These are phyloP conservation scores for Lasiodiplodia theobromae DNA, from an alignment of 2,329 filamentous ascomycete species.

Conservation along the genomic window DNA sequence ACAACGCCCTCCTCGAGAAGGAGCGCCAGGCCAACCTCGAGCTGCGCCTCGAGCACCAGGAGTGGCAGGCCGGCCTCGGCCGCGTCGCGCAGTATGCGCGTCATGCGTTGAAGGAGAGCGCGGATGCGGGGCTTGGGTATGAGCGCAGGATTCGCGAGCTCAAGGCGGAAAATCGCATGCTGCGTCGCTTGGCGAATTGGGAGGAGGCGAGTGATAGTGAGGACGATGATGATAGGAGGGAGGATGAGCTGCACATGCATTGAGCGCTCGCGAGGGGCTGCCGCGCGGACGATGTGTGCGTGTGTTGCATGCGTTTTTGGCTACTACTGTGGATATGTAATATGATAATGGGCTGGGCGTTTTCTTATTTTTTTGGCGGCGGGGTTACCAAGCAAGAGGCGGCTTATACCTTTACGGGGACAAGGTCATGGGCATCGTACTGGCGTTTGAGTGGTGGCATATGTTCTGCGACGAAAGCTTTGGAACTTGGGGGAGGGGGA, in stretches of 20 bases:
- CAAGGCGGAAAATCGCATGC: constrained; percentile 56
- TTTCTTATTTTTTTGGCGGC: not conserved
- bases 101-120: constrained; percentile 47
- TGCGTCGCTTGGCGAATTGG: constrained; percentile 56
- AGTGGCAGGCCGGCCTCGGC: constrained; percentile 56
- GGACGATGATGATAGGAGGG: constrained; percentile 49
- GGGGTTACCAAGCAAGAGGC: not conserved
- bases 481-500: not conserved
- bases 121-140: constrained; percentile 46
- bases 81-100: constrained; percentile 53
- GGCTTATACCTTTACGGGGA: constrained; percentile 10
- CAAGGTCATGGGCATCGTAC: not conserved
- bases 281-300: not conserved
- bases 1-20: constrained; percentile 52
- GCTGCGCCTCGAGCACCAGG: constrained; percentile 55
- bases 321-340: constrained; percentile 19
- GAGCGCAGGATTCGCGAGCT: constrained; percentile 50
- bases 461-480: not conserved
- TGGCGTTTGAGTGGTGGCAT: not conserved
- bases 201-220: constrained; percentile 50
- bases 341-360: constrained; percentile 2
- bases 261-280: not conserved
- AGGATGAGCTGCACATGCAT: constrained; percentile 32
- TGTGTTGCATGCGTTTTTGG: not conserved
- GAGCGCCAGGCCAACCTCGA: constrained; percentile 54